A percentile compares a stretch with the other conserved stretches of the same genome.
Conservation (phyloP, 1,139 yeast genomes). For the Yamadazyma buinensis region DNA sequence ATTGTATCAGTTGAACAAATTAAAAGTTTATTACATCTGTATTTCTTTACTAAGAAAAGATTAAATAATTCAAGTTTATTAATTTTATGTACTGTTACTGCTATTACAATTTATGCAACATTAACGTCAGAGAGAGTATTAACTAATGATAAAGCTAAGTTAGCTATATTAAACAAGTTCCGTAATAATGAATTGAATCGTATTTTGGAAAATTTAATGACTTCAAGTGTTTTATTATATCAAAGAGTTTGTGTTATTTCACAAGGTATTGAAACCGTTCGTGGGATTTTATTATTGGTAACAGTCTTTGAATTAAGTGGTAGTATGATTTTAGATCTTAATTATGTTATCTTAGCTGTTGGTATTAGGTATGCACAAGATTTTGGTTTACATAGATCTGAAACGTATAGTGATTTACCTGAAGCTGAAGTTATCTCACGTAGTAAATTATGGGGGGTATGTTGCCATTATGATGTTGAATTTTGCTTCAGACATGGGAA, state of each 20-base stretch:
- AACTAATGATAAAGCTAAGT: not conserved
- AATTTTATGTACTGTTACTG: constrained; percentile 6
- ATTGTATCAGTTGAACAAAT: constrained; percentile 17
- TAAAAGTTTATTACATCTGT: constrained; percentile 18
- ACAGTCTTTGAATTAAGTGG: constrained; percentile 41
- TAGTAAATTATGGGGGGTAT: constrained; percentile 50
- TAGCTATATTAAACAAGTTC: constrained; percentile 1
- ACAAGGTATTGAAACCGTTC: constrained; percentile 49
- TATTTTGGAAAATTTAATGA: constrained; percentile 21
- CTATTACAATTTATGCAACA: constrained; percentile 6
- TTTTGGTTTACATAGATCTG: constrained; percentile 62
- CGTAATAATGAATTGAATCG: constrained; percentile 10
- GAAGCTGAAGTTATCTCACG: constrained; percentile 34
- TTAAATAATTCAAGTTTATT: constrained; percentile 10
- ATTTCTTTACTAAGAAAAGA: constrained; percentile 12
- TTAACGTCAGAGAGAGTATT: constrained; percentile 13
- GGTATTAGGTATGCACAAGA: constrained; percentile 61
- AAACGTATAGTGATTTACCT: constrained; percentile 37
- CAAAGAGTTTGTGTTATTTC: constrained; percentile 44
- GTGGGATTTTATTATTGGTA: constrained; percentile 44
- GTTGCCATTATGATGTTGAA: constrained; percentile 53
- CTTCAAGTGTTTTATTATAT: constrained; percentile 43
- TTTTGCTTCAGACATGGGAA: constrained; percentile 54
- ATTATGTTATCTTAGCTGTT: constrained; percentile 43
- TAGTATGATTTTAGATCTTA: constrained; percentile 35